Base-by-base conservation (phyloP, 1,284 basidiomycete genomes). In the Malassezia nana region DNA sequence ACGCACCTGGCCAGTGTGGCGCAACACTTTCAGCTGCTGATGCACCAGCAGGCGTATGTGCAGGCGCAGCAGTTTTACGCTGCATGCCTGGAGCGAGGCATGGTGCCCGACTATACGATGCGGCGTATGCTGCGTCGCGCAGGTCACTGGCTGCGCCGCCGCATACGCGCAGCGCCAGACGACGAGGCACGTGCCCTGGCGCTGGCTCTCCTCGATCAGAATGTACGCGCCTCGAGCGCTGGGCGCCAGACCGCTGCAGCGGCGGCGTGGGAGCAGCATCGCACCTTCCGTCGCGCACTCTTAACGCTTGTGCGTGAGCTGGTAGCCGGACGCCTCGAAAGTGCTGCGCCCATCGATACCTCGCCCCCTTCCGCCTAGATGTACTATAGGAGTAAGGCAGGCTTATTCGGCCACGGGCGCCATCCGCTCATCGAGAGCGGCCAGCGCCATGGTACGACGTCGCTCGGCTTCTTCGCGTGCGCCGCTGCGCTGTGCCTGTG, bases 351-450 rank as follows among this genome's bases (percentile, higher is more conserved):
- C 25, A 29, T 20, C 12, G 42, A 26, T 26, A 28, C 24, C 22
- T 29, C 25, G 25, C 28, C 25, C 42, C 20, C 44, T 24, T 20
- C 22, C 13, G 30, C 29, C 31, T 30, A 46, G 42, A 42, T 15
- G 40, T 15, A 26, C 13, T 13, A 42, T 26, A 28, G 40, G 35
- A 38, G 35, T 18, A 38, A 9, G 31, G 35, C 20, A 38, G 35
- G 35, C 35, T 10, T 38, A 16, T 13, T 28, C 26, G 10, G 26
- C 29, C 1, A 16, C n/a, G 18, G 45, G 18, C 32, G 45, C 88
- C 56, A 95, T 75, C 24, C 90, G 81, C 66, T 92, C 89, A 67
- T 98, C 92, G 25, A 98, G 81, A 8, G 92, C 92, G 74, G 95
- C 92, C 63, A 98, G 77, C 33, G 92, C 92, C 79, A 94, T 83